Conservation (phyloP, 179 eudicot species). For the Carnegiea gigantea region DNA sequence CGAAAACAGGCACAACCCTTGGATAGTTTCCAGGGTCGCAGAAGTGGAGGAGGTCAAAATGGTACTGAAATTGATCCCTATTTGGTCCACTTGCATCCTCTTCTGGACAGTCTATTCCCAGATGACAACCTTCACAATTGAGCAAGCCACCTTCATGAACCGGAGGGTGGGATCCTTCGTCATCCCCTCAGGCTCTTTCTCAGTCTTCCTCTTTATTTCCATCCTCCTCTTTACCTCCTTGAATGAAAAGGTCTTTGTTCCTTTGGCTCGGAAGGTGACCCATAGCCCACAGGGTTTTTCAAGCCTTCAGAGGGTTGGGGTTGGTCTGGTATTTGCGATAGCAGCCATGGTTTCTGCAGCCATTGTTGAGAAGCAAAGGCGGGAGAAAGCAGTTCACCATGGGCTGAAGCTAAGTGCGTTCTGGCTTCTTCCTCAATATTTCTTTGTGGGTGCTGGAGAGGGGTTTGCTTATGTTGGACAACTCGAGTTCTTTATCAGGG, state of each 20-base stretch:
- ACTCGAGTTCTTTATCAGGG: conserved; percentile 93
- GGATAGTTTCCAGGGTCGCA: conserved; percentile 74
- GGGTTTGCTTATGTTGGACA: conserved; percentile 97
- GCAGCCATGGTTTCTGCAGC: conserved; percentile 76
- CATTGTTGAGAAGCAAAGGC: conserved; percentile 59
- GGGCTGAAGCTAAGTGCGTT: conserved; percentile 54
- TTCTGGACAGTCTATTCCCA: conserved; percentile 98
- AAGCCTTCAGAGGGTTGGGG: conserved; percentile 78
- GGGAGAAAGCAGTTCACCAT: conserved; percentile 29
- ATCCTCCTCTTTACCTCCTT: conserved; percentile 80
- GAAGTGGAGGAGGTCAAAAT: conserved; percentile 96
- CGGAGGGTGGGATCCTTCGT: conserved; percentile 58
- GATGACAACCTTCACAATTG: conserved; percentile 94
- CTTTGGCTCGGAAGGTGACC: conserved; percentile 70
- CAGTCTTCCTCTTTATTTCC: conserved; percentile 75
- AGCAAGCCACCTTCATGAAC: conserved; percentile 96
- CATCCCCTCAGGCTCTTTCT: conserved; percentile 82
- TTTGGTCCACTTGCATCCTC: conserved; percentile 90
- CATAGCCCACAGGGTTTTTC: conserved; percentile 60
- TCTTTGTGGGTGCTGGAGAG: conserved; percentile 96
- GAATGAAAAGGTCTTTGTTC: conserved; percentile 67
- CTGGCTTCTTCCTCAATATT: conserved; percentile 93
- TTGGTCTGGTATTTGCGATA: conserved; percentile 68
- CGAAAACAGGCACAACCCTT: conserved; percentile 46
- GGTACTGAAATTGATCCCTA: conserved; percentile 78